A percentile compares a stretch with the other conserved stretches of the same genome.
These are phyloP conservation scores for Xerocomus potaroensis DNA, from an alignment of 768 basidiomycete species.

Conservation along the genomic window DNA sequence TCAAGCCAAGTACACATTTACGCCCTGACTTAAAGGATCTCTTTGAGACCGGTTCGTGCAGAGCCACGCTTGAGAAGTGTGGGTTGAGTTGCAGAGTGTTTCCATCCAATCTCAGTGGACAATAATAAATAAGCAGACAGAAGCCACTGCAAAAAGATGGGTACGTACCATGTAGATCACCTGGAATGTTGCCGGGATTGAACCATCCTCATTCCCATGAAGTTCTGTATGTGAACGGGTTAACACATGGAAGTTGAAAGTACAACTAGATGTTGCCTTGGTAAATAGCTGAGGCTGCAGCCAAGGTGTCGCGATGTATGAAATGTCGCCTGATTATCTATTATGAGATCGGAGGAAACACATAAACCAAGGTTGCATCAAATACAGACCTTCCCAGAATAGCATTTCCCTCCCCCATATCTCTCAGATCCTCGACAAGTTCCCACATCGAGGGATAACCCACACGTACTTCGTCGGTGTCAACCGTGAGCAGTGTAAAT, in stretches of 20 bases:
- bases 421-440: constrained; percentile 84
- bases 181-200: constrained; percentile 92
- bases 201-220: constrained; percentile 79
- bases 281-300: constrained; percentile 92
- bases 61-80: constrained; percentile 63
- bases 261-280: constrained; percentile 52
- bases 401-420: constrained; percentile 97
- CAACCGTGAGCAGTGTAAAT: constrained; percentile 90
- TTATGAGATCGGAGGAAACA: not conserved
- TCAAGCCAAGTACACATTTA: not conserved
- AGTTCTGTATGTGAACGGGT: constrained; percentile 50
- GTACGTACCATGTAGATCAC: constrained; percentile 82
- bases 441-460: constrained; percentile 96
- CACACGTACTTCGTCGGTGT: constrained; percentile 89
- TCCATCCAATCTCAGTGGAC: constrained; percentile 71
- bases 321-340: constrained; percentile 49
- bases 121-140: not conserved
- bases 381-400: constrained; percentile 68
- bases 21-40: constrained; percentile 40
- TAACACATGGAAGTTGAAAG: not conserved
- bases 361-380: not conserved
- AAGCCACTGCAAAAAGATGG: not conserved
- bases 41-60: constrained; percentile 57
- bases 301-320: constrained; percentile 79
- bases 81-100: constrained; percentile 62